Conservation (phyloP, 257 asterid species). For the Salvia hispanica region DNA sequence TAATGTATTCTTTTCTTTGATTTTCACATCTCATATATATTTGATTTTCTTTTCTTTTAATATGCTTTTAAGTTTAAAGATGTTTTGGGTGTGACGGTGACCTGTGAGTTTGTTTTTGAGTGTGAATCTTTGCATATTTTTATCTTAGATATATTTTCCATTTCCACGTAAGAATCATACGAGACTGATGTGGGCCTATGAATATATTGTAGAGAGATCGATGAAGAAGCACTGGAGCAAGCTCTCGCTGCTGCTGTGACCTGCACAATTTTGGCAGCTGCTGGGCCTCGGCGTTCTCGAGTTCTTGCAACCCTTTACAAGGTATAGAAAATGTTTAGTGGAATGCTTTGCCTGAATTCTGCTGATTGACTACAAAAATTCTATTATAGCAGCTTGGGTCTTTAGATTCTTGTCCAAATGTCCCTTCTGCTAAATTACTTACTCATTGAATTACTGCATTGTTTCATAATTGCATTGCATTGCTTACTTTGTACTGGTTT, state of each 20-base stretch:
- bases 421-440: conserved; percentile 5
- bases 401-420: conserved; percentile 19
- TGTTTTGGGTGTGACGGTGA: not conserved
- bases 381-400: conserved; percentile 3
- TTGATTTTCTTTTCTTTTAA: not conserved
- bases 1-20: too few relatives aligned
- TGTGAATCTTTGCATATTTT: conserved; percentile 13
- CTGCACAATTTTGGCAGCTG: conserved; percentile 96
- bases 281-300: conserved; percentile 93
- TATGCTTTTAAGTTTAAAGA: not conserved
- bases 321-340: conserved; percentile 44
- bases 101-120: not conserved
- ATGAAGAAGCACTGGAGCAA: conserved; percentile 90
- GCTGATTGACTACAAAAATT: not conserved
- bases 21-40: not conserved
- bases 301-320: conserved; percentile 96
- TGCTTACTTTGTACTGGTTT: not conserved
- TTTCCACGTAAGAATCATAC: conserved; percentile 15
- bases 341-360: not conserved
- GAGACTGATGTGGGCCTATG: conserved; percentile 23
- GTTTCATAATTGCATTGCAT: not conserved
- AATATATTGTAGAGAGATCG: conserved; percentile 67
- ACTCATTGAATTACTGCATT: not conserved
- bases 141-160: not conserved
- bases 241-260: conserved; percentile 92